Evolutionary conservation across 2,329 filamentous ascomycete genomes (phyloP).

Genomic region (Pseudogymnoascus sp.): DNA sequence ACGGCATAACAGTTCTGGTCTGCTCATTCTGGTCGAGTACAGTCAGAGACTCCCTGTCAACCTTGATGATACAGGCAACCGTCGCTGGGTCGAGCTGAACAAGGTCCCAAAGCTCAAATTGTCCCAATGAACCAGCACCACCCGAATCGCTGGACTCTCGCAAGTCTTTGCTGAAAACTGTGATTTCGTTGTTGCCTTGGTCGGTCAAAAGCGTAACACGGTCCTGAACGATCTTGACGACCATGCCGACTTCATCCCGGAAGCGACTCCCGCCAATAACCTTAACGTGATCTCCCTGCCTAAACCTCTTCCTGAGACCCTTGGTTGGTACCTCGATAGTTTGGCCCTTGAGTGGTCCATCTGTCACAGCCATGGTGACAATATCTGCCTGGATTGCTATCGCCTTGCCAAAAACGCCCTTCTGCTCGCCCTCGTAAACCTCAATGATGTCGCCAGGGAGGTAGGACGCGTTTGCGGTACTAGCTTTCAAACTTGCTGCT

Average conservation of each 20-base stretch:
- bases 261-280: constrained; percentile 94
- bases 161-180: constrained; percentile 94
- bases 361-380: constrained; percentile 75
- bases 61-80: constrained; percentile 87
- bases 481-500: constrained; percentile 80
- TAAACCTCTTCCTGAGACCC: constrained; percentile 85
- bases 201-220: constrained; percentile 88
- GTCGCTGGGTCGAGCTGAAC: constrained; percentile 90
- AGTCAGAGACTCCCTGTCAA: constrained; percentile 84
- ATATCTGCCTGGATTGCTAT: constrained; percentile 85
- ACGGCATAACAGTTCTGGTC: constrained; percentile 72
- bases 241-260: constrained; percentile 91
- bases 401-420: constrained; percentile 77
- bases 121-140: constrained; percentile 72
- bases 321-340: constrained; percentile 88
- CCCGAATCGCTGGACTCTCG: constrained; percentile 88
- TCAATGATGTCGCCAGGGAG: constrained; percentile 93
- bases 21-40: constrained; percentile 87
- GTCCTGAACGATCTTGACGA: constrained; percentile 87
- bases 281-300: constrained; percentile 92
- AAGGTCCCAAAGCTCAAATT: constrained; percentile 86
- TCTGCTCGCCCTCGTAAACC: constrained; percentile 91
- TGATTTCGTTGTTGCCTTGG: constrained; percentile 86
- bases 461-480: constrained; percentile 72
- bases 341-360: constrained; percentile 74